phyloP scores from a whole-genome alignment of 208 protist genomes.

The Trypanosoma cruzi region DNA sequence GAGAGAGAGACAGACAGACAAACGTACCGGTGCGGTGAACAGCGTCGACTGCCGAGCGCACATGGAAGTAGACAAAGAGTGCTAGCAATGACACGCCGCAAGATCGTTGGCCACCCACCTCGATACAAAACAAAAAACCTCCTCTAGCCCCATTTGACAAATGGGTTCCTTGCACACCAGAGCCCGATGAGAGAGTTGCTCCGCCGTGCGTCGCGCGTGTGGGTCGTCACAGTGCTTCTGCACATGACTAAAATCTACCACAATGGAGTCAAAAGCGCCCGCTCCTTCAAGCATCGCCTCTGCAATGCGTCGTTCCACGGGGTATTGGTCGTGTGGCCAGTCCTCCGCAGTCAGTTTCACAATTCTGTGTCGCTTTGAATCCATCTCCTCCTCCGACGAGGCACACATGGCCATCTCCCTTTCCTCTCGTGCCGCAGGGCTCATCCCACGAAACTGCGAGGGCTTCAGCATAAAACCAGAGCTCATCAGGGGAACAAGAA shows the following conservation, averaged over 20 bases:
- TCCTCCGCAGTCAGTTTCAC: slow-evolving; percentile 1
- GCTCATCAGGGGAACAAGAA: slow-evolving; percentile 26
- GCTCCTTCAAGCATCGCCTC: slow-evolving; percentile 9
- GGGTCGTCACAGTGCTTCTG: neutral
- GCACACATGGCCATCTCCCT: slow-evolving; percentile 13
- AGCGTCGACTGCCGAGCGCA: neutral
- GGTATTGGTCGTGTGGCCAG: slow-evolving; percentile 16
- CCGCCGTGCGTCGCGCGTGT: neutral
- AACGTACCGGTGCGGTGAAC: neutral
- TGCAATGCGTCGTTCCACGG: slow-evolving; percentile 17
- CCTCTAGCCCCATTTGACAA: neutral
- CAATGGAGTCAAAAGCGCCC: slow-evolving; percentile 23
- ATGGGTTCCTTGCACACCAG: slow-evolving; percentile 18
- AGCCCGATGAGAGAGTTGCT: slow-evolving; percentile 19
- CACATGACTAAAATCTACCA: slow-evolving; percentile 17
- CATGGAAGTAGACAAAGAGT: neutral
- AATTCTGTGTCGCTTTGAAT: slow-evolving; percentile 6
- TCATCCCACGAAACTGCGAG: neutral
- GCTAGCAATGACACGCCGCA: slow-evolving; percentile 1
- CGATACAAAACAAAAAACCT: slow-evolving; percentile 23
- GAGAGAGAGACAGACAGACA: neutral
- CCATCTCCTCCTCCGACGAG: slow-evolving; percentile 21
- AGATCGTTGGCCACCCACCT: slow-evolving; percentile 1
- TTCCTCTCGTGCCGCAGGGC: neutral
- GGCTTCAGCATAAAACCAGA: slow-evolving; percentile 22